phyloP scores from a whole-genome alignment of 495 filamentous ascomycete species.

The Penicillium lividum region DNA sequence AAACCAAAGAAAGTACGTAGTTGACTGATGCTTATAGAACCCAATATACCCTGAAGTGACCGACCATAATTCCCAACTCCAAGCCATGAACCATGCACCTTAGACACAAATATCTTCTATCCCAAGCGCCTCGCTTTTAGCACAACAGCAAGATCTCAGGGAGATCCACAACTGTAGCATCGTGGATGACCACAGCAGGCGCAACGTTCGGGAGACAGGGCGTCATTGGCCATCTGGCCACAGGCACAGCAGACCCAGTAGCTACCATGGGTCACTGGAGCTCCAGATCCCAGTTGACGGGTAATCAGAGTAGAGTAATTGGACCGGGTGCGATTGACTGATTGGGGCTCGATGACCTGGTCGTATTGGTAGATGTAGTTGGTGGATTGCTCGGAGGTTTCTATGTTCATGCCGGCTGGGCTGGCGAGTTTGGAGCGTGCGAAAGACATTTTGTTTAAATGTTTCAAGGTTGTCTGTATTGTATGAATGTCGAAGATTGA shows the following conservation, averaged over 20 bases:
- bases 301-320: not conserved
- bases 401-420: not conserved
- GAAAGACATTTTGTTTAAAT: not conserved
- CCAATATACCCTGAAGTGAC: not conserved
- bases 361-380: not conserved
- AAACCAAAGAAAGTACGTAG: not conserved
- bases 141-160: too few relatives aligned
- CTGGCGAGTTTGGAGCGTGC: not conserved
- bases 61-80: not conserved
- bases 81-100: not conserved
- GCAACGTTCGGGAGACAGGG: slow-evolving; percentile 16
- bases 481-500: too few relatives aligned
- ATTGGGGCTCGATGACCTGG: not conserved
- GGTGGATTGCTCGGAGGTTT: not conserved
- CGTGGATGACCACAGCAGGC: slow-evolving; percentile 9
- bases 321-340: not conserved
- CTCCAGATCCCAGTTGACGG: not conserved
- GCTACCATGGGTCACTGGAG: too few relatives aligned
- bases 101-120: too few relatives aligned
- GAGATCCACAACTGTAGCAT: not conserved
- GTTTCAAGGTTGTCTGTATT: not conserved
- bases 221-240: slow-evolving; percentile 1
- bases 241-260: slow-evolving; percentile 12
- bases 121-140: not conserved
- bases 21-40: not conserved